Percentiles rank a stretch among this genome's conserved stretches.
Conservation (phyloP, 306 rosid species). For the Sophora flavescens region DNA sequence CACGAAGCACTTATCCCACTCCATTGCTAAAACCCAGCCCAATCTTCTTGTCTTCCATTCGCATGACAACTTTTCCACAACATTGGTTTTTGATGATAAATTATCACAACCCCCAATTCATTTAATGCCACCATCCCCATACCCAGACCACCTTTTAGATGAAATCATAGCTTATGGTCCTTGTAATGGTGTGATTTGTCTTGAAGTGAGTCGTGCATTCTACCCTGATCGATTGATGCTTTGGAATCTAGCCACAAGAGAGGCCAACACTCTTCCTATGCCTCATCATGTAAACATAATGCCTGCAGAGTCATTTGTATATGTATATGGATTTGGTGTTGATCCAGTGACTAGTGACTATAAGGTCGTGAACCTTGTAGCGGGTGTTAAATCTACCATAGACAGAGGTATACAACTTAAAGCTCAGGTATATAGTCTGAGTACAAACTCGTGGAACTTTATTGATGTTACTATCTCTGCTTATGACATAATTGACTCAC, state of each 20-base stretch:
- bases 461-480: neutral
- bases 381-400: neutral
- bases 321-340: slow-evolving; percentile 18
- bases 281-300: neutral
- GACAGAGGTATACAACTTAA: neutral
- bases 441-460: slow-evolving; percentile 4
- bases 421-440: slow-evolving; percentile 23
- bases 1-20: neutral
- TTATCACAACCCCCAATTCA: neutral
- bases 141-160: neutral
- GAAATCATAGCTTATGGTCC: slow-evolving; percentile 3
- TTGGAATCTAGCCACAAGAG: slow-evolving; percentile 30
- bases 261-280: slow-evolving; percentile 4
- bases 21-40: neutral
- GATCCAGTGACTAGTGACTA: slow-evolving; percentile 3
- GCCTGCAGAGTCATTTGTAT: rapidly evolving
- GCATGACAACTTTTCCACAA: no score
- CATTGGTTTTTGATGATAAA: neutral
- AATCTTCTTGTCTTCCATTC: neutral
- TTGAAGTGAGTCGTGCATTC: neutral
- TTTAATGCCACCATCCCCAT: neutral
- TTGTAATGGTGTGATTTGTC: neutral
- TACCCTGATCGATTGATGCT: neutral
- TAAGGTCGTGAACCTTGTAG: slow-evolving; percentile 15
- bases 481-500: neutral